These are phyloP conservation scores for Pleurotus giganteus DNA, from an alignment of 768 basidiomycete species.

Conservation along the genomic window DNA sequence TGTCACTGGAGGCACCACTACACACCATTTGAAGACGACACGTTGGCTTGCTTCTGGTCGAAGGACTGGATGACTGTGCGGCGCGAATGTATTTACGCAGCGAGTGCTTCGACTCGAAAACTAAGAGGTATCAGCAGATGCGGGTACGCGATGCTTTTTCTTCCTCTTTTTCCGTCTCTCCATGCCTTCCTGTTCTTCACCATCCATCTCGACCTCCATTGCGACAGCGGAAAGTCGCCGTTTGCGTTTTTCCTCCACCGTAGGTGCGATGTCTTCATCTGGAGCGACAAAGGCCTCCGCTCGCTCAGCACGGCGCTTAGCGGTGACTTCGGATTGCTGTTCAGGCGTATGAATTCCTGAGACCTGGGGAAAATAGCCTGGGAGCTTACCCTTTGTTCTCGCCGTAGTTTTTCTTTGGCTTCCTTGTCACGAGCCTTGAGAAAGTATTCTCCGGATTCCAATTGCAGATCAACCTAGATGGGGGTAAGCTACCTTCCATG, in stretches of 20 bases:
- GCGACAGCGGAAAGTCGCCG: slow-evolving; percentile 36
- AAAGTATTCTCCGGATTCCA: slow-evolving; percentile 98
- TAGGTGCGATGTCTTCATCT: slow-evolving; percentile 67
- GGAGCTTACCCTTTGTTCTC: slow-evolving; percentile 69
- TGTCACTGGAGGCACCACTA: too few relatives aligned
- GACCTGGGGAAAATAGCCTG: neutral
- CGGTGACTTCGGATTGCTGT: slow-evolving; percentile 78
- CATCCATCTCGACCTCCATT: slow-evolving; percentile 39
- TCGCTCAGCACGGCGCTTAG: slow-evolving; percentile 72
- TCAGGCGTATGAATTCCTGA: slow-evolving; percentile 9
- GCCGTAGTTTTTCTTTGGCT: slow-evolving; percentile 62
- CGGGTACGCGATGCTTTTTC: slow-evolving; percentile 20
- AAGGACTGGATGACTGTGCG: neutral
- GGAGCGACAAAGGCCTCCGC: slow-evolving; percentile 90
- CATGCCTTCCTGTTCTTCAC: slow-evolving; percentile 32
- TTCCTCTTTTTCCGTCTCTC: slow-evolving; percentile 31
- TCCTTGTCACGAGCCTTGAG: slow-evolving; percentile 89
- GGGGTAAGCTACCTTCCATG: neutral
- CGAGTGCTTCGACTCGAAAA: neutral
- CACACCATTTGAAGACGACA: too few relatives aligned
- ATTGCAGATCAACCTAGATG: slow-evolving; percentile 79
- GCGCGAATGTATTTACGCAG: neutral
- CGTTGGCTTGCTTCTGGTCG: too few relatives aligned
- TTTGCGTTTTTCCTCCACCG: slow-evolving; percentile 76
- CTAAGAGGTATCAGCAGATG: neutral